Evolutionary conservation across 192 early-diverging fungal genomes (phyloP).

Genomic region (Geranomyces variabilis): DNA sequence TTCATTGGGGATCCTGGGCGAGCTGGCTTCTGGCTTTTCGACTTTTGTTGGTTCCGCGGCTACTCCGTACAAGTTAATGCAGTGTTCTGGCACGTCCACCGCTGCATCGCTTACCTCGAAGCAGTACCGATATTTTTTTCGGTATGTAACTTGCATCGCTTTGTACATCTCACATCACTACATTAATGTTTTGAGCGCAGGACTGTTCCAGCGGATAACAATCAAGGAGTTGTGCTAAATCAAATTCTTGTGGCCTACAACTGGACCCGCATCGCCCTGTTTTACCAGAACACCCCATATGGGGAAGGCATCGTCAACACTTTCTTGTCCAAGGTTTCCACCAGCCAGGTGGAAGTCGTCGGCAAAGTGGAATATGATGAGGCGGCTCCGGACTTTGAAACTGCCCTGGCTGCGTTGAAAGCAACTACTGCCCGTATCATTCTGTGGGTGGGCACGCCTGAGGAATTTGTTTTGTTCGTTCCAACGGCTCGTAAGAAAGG

Average conservation of each 20-base stretch:
- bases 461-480: neutral
- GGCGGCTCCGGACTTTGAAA: too few relatives aligned
- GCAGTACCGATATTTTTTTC: too few relatives aligned
- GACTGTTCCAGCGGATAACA: conserved; percentile 4
- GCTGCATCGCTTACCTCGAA: too few relatives aligned
- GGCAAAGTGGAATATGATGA: neutral
- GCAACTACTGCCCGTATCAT: conserved; percentile 15
- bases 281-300: conserved; percentile 9
- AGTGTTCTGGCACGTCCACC: too few relatives aligned
- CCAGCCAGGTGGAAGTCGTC: neutral
- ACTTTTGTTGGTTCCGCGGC: too few relatives aligned
- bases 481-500: conserved; percentile 3
- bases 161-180: too few relatives aligned
- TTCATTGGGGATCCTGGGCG: too few relatives aligned
- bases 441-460: neutral
- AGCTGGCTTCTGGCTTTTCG: too few relatives aligned
- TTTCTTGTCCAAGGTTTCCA: neutral
- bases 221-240: conserved; percentile 14
- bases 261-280: conserved; percentile 17
- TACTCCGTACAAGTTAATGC: too few relatives aligned
- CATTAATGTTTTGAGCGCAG: too few relatives aligned
- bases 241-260: neutral
- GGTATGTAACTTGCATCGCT: too few relatives aligned
- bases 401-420: neutral
- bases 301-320: conserved; percentile 4